These are phyloP conservation scores for Fabrea salina DNA, from an alignment of 169 alveolate genomes.

Conservation along the genomic window DNA sequence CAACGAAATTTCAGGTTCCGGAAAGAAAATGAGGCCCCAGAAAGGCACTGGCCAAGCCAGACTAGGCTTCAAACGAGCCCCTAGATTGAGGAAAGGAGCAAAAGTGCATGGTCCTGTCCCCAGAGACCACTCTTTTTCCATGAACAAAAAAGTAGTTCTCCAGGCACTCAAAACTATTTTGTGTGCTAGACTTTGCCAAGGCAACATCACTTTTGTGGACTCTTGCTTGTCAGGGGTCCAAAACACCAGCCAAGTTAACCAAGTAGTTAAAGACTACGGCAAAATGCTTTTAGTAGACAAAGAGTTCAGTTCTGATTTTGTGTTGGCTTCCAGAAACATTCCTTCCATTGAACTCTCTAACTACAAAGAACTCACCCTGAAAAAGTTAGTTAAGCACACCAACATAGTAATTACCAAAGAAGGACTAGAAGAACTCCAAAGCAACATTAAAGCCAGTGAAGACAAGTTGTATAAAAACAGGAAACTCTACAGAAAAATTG, in stretches of 20 bases:
- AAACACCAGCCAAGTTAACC: neutral
- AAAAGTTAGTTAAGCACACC: neutral
- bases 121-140: constrained; percentile 5
- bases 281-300: neutral
- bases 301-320: neutral
- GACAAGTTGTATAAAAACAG: neutral
- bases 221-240: neutral
- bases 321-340: neutral
- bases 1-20: neutral
- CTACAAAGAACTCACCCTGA: neutral
- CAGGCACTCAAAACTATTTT: neutral
- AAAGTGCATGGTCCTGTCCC: constrained; percentile 11
- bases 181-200: neutral
- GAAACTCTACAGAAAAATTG: neutral
- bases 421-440: neutral
- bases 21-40: neutral
- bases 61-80: neutral
- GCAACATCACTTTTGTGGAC: neutral
- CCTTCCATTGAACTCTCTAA: neutral
- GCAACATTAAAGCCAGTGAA: neutral
- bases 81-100: neutral
- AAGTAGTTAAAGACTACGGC: neutral
- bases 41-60: constrained; percentile 1
- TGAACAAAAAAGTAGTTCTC: neutral
- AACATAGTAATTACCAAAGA: neutral